Evolutionary conservation across 305 asterid species (phyloP), one percentile per base, ranked within the genome.

Genomic region (Solanum chacoense): DNA sequence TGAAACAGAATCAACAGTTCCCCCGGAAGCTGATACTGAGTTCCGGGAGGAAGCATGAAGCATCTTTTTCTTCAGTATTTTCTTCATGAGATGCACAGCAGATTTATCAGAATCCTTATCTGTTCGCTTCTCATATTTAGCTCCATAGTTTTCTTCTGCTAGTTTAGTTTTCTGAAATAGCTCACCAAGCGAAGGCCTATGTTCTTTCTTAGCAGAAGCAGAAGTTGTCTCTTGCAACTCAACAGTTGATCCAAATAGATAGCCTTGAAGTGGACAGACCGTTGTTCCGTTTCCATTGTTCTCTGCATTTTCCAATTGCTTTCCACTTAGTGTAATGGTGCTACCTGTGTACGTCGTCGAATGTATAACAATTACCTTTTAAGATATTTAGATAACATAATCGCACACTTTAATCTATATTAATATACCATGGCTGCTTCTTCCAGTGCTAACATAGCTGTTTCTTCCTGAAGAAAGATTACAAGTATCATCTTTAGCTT

Each of bases 131-230:
- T 94, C 93, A 14, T 87, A 85, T 91, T 95, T 96, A 14, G 88
- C 72, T 88, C 93, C 95, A 86, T 83, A 88, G 89, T 74, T 91
- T 24, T 97, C 98, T 88, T 97, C 98, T 28, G 92, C 87, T 78
- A 91, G 91, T 86, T 96, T 94, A 22, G 96, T 93, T 90, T 95
- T 97, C 96, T 94, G 96, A 89, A 97, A 95, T 16, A 96, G 98
- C 93, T 97, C 99, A 34, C 97, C 98, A 18, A 97, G 97, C 12
- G 98, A 95, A 11, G 94, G 91, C 94, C 99, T 93, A 0, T 93
- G 95, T n/a, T 95, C 98, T 91, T 87, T 94, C 95, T 88, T 94
- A 4, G 85, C 88, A 4, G 93, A 89, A 10, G 93, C 89, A 40
- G 94, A 75, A 20, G 90, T 87, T 14, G 96, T 91, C 73, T 94